Evolutionary conservation across 495 filamentous ascomycete genomes (phyloP).

Genomic region (Parmelia sp.): DNA sequence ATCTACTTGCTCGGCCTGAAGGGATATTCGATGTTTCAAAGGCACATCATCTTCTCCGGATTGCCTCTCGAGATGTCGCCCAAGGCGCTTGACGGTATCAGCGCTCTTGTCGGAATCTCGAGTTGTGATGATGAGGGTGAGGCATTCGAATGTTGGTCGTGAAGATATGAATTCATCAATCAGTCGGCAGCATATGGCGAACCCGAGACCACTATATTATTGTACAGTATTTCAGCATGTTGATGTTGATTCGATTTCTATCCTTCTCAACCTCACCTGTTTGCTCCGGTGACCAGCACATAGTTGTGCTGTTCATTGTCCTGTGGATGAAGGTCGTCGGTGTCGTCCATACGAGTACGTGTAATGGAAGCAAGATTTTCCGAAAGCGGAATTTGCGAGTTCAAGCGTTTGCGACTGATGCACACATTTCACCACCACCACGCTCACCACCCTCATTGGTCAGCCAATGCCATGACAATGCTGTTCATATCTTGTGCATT

Average conservation of each 20-base stretch:
- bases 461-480: neutral
- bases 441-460: neutral
- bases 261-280: conserved; percentile 35
- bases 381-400: conserved; percentile 9
- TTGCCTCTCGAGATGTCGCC: conserved; percentile 34
- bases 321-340: conserved; percentile 17
- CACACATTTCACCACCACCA: neutral
- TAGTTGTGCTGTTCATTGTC: conserved; percentile 26
- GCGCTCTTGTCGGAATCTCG: conserved; percentile 41
- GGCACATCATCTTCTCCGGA: conserved; percentile 19
- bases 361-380: neutral
- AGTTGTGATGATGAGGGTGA: conserved; percentile 49
- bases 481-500: neutral
- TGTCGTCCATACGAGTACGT: neutral
- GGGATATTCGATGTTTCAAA: conserved; percentile 36
- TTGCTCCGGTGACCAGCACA: conserved; percentile 47
- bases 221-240: conserved; percentile 6
- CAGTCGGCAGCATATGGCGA: conserved; percentile 76
- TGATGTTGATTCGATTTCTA: too few relatives aligned
- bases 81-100: conserved; percentile 38
- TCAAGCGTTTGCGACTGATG: neutral
- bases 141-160: conserved; percentile 53
- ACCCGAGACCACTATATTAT: conserved; percentile 79
- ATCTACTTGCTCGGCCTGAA: conserved; percentile 49
- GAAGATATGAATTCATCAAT: conserved; percentile 82